Evolutionary conservation across 2,329 filamentous ascomycete species (phyloP).

Genomic region (Neopestalotiopsis sp.): DNA sequence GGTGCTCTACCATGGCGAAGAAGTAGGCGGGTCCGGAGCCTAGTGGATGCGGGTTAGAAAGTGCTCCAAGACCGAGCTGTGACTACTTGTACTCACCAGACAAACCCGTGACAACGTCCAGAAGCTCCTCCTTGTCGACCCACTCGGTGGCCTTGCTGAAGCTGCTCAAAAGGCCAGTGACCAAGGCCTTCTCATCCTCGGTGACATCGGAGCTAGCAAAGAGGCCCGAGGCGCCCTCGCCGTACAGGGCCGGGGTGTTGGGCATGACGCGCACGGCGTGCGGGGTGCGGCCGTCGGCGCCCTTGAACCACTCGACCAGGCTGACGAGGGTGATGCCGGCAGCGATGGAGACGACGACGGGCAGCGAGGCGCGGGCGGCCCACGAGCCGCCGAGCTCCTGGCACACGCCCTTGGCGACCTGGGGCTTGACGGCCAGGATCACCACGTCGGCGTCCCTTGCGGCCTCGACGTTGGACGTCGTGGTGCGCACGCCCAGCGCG

Average conservation of each 20-base stretch:
- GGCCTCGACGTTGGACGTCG: conserved; percentile 51
- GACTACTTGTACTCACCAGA: conserved; percentile 43
- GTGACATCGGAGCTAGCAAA: conserved; percentile 49
- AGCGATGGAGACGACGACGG: conserved; percentile 53
- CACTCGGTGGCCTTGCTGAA: conserved; percentile 55
- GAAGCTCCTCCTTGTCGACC: conserved; percentile 53
- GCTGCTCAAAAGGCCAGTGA: conserved; percentile 46
- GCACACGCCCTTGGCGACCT: conserved; percentile 52
- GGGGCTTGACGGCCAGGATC: conserved; percentile 57
- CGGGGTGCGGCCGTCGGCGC: conserved; percentile 41
- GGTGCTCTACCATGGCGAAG: conserved; percentile 57
- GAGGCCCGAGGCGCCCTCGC: conserved; percentile 54
- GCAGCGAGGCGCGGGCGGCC: conserved; percentile 37
- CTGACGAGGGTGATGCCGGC: conserved; percentile 53
- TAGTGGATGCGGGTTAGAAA: conserved; percentile 23
- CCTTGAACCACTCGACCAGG: conserved; percentile 47
- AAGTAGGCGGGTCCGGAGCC: conserved; percentile 58
- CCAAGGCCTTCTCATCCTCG: conserved; percentile 45
- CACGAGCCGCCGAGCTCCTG: conserved; percentile 49
- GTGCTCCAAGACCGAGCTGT: background rate
- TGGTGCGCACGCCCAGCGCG: conserved; percentile 50
- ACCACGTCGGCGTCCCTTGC: conserved; percentile 48
- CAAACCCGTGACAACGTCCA: conserved; percentile 55
- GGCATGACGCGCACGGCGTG: conserved; percentile 58
- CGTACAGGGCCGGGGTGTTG: conserved; percentile 55